Evolutionary conservation across 2,329 filamentous ascomycete species (phyloP).

Genomic region (Epichloe uncinata): DNA sequence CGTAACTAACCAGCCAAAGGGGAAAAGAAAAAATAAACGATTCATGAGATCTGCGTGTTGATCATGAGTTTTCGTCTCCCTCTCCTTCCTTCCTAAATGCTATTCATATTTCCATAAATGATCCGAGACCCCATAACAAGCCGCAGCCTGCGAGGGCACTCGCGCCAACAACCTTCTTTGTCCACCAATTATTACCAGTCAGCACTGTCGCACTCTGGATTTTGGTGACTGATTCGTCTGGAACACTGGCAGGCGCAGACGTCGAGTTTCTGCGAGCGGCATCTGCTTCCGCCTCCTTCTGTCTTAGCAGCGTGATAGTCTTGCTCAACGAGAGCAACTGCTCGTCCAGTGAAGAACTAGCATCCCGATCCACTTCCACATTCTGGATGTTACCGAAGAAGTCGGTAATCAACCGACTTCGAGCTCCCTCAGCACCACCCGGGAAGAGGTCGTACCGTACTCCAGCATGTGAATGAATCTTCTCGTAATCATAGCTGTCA

Average conservation of each 20-base stretch:
- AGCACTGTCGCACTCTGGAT: conserved; percentile 39
- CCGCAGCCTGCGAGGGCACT: conserved; percentile 49
- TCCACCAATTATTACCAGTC: conserved; percentile 54
- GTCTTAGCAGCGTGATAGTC: conserved; percentile 43
- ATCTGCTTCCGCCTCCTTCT: conserved; percentile 33
- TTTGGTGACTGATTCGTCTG: conserved; percentile 17
- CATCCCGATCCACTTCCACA: conserved; percentile 67
- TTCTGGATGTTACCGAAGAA: conserved; percentile 98
- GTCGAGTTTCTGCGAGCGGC: conserved; percentile 15
- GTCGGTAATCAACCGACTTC: conserved; percentile 76
- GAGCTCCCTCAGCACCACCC: conserved; percentile 64
- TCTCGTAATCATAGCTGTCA: conserved; percentile 86
- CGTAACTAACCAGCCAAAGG: too few species aligned
- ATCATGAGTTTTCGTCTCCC: too few species aligned
- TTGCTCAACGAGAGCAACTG: conserved; percentile 66
- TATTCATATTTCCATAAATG: conserved; percentile 29
- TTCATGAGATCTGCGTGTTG: too few species aligned
- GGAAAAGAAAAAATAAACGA: not conserved
- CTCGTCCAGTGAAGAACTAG: conserved; percentile 48
- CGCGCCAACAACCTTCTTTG: conserved; percentile 49
- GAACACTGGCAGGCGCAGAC: conserved; percentile 15
- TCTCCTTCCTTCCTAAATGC: not conserved
- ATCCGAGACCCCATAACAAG: conserved; percentile 44
- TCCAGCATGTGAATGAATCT: conserved; percentile 88
- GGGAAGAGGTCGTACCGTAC: conserved; percentile 92